Conservation (phyloP, 2,329 filamentous ascomycete genomes). For the Leptographium wingfieldii region DNA sequence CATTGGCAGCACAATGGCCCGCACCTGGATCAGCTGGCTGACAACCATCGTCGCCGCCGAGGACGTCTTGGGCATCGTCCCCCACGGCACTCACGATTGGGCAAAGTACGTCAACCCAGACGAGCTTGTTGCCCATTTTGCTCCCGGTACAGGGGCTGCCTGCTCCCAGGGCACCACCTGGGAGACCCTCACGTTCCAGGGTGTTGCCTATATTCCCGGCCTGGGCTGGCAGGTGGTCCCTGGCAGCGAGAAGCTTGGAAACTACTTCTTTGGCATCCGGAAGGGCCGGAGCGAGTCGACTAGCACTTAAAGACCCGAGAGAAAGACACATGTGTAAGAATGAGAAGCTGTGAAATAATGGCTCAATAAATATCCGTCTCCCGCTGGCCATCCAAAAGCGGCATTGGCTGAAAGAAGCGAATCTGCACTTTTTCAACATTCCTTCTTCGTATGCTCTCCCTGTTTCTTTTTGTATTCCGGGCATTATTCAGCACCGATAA, state of each 20-base stretch:
- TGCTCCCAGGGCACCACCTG: conserved; percentile 31
- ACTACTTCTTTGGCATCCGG: conserved; percentile 89
- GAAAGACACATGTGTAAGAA: background rate
- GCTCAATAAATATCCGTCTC: no score
- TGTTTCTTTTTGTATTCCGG: no score
- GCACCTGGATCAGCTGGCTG: conserved; percentile 79
- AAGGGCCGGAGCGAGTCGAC: conserved; percentile 12
- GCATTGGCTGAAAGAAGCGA: background rate
- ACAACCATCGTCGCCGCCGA: conserved; percentile 90
- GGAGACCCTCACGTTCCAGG: conserved; percentile 52
- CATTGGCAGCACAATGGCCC: conserved; percentile 80
- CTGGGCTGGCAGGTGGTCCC: conserved; percentile 76
- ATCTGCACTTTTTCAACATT: background rate
- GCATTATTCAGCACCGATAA: no score
- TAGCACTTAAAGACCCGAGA: background rate
- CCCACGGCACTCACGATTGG: conserved; percentile 92
- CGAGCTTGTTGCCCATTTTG: conserved; percentile 53
- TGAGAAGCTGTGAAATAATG: no score
- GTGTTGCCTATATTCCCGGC: conserved; percentile 82
- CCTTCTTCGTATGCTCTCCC: no score
- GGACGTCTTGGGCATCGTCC: conserved; percentile 76
- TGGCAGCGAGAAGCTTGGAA: conserved; percentile 76
- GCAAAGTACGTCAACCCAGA: conserved; percentile 82
- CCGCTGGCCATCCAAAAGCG: no score
- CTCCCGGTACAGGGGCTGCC: conserved; percentile 19